Percentiles rank a stretch among this genome's conserved stretches.
Evolutionary conservation across 2,329 filamentous ascomycete genomes (phyloP).

Genomic region (Hymenoscyphus linearis): DNA sequence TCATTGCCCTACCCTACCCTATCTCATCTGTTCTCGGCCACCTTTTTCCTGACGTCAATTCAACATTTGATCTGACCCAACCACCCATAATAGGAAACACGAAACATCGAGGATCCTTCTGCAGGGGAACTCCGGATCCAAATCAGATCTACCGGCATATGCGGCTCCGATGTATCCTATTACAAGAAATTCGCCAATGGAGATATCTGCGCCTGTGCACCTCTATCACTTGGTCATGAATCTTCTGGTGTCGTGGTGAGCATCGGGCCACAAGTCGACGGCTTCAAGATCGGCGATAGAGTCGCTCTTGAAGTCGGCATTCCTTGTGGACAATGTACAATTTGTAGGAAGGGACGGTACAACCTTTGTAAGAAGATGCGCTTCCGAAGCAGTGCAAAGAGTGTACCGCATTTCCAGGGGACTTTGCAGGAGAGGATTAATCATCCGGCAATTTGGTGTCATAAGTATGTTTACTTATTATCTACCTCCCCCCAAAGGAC

Average conservation of each 20-base stretch:
- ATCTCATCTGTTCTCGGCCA: background rate
- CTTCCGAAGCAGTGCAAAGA: constrained; percentile 58
- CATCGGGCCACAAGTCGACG: constrained; percentile 47
- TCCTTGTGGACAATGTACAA: constrained; percentile 83
- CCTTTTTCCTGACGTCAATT: background rate
- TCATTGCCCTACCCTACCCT: background rate
- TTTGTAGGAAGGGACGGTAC: constrained; percentile 79
- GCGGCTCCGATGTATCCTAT: constrained; percentile 65
- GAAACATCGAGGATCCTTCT: constrained; percentile 38
- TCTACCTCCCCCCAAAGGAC: background rate
- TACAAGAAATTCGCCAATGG: constrained; percentile 70
- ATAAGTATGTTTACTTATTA: constrained; percentile 43
- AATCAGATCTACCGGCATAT: constrained; percentile 62
- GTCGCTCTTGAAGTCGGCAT: constrained; percentile 83
- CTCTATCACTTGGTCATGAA: constrained; percentile 60
- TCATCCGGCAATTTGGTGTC: constrained; percentile 56
- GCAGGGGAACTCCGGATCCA: constrained; percentile 57
- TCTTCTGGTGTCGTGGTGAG: constrained; percentile 54
- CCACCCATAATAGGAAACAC: constrained; percentile 40
- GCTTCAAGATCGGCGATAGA: constrained; percentile 50
- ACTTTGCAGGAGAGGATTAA: constrained; percentile 59
- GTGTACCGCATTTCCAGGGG: constrained; percentile 58
- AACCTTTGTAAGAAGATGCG: constrained; percentile 58
- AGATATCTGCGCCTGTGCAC: constrained; percentile 60
- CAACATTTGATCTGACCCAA: constrained; percentile 10